Evolutionary conservation across 2,329 filamentous ascomycete species (phyloP).

Genomic region (Pestalotiopsis sp.): DNA sequence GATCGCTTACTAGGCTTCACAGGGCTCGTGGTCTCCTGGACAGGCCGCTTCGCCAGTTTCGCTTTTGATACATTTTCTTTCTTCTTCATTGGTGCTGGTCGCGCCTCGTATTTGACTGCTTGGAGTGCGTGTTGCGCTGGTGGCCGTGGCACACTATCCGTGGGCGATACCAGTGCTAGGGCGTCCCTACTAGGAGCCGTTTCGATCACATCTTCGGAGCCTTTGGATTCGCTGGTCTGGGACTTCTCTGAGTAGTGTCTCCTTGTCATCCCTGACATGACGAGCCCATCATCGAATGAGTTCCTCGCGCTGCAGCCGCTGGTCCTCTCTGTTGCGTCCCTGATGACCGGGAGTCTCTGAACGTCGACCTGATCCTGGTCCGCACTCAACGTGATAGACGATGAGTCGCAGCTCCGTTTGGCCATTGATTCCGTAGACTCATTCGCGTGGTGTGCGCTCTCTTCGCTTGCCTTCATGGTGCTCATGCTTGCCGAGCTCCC

Average conservation of each 20-base stretch:
- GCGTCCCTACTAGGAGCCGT: slow-evolving; percentile 14
- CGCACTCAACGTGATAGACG: slow-evolving; percentile 13
- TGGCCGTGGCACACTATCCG: neutral
- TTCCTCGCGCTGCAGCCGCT: slow-evolving; percentile 21
- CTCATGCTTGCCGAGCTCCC: slow-evolving; percentile 50
- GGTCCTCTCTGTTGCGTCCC: slow-evolving; percentile 28
- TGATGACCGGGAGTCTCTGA: slow-evolving; percentile 30
- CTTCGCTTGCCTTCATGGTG: slow-evolving; percentile 31
- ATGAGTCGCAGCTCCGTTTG: slow-evolving; percentile 22
- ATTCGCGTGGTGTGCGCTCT: slow-evolving; percentile 22
- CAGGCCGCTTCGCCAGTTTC: slow-evolving; percentile 16
- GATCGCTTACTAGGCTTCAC: slow-evolving; percentile 37
- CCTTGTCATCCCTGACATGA: slow-evolving; percentile 24
- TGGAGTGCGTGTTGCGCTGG: too few relatives aligned
- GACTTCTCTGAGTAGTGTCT: slow-evolving; percentile 22
- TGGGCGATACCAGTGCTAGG: slow-evolving; percentile 21
- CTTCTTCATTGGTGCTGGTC: slow-evolving; percentile 22
- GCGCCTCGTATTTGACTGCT: slow-evolving; percentile 22
- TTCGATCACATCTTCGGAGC: slow-evolving; percentile 19
- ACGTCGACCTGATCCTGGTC: slow-evolving; percentile 19
- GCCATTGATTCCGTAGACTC: slow-evolving; percentile 23
- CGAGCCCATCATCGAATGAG: slow-evolving; percentile 12
- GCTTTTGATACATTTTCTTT: slow-evolving; percentile 27
- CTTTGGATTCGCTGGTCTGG: slow-evolving; percentile 15
- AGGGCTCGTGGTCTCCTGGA: slow-evolving; percentile 23